A percentile compares a stretch with the other conserved stretches of the same genome.
Evolutionary conservation across 106 monocot genomes (phyloP).

Genomic region (Dioscorea dumetorum): DNA sequence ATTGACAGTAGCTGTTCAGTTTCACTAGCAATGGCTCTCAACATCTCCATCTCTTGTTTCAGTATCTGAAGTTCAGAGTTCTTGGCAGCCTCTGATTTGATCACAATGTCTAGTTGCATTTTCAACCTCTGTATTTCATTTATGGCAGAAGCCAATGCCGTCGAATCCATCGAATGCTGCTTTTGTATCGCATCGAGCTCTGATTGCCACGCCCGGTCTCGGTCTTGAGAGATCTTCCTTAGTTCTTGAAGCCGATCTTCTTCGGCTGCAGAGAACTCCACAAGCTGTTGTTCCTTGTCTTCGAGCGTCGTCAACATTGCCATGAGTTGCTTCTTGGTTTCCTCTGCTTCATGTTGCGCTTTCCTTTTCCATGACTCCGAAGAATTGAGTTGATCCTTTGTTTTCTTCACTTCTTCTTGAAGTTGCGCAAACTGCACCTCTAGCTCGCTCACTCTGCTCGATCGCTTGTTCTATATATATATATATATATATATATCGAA

Average conservation of each 20-base stretch:
- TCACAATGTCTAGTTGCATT: conserved; percentile 40
- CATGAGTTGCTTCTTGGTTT: conserved; percentile 42
- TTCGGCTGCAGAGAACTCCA: conserved; percentile 56
- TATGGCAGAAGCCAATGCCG: conserved; percentile 36
- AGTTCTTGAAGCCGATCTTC: conserved; percentile 63
- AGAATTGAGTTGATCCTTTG: conserved; percentile 59
- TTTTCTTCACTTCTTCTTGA: conserved; percentile 74
- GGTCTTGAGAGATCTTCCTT: conserved; percentile 58
- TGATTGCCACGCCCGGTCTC: conserved; percentile 79
- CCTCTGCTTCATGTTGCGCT: conserved; percentile 65
- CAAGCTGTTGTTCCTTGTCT: conserved; percentile 44
- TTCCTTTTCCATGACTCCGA: conserved; percentile 44
- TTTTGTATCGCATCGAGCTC: conserved; percentile 78
- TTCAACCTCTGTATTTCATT: conserved; percentile 64
- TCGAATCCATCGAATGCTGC: conserved; percentile 52
- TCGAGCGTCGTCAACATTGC: conserved; percentile 36
- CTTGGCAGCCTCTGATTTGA: conserved; percentile 25
- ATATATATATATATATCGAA: too few relatives aligned
- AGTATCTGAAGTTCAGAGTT: conserved; percentile 22
- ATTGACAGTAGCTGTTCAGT: too few relatives aligned
- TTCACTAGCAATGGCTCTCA: conserved; percentile 4
- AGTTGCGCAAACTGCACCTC: conserved; percentile 57
- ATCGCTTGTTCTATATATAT: conserved; percentile 49
- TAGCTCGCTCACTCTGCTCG: conserved; percentile 38
- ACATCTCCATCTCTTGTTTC: conserved; percentile 26